Evolutionary conservation across 352 stramenopile species (phyloP).

Genomic region (Pythium chondricola): DNA sequence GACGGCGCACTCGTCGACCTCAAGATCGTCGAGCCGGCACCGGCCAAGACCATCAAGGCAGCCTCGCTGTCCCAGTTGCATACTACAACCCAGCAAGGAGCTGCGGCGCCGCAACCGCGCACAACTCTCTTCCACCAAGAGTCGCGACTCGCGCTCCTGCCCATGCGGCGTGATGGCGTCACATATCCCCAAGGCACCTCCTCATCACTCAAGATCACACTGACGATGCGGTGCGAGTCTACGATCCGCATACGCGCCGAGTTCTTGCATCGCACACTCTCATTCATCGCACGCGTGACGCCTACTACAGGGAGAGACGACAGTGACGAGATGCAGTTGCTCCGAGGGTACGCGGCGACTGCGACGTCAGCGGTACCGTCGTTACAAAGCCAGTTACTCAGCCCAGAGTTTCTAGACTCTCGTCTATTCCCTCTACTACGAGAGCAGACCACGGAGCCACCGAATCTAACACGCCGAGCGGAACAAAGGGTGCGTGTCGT

Average conservation of each 20-base stretch:
- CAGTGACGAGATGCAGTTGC: background rate
- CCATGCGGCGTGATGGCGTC: conserved; percentile 3
- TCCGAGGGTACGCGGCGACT: background rate
- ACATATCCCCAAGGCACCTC: background rate
- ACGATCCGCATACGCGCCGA: conserved; percentile 56
- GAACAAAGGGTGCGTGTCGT: conserved; percentile 42
- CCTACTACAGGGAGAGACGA: conserved; percentile 19
- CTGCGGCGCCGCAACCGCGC: conserved; percentile 2
- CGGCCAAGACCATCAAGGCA: conserved; percentile 1
- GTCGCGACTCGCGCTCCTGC: conserved; percentile 30
- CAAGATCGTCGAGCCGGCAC: conserved; percentile 27
- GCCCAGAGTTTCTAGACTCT: conserved; percentile 20
- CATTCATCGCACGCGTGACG: conserved; percentile 44
- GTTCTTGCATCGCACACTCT: conserved; percentile 48
- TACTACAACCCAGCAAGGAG: conserved; percentile 3
- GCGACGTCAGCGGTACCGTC: background rate
- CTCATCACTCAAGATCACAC: conserved; percentile 5
- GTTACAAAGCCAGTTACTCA: conserved; percentile 2
- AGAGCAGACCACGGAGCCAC: conserved; percentile 32
- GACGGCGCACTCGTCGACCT: conserved; percentile 45
- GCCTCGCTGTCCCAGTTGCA: background rate
- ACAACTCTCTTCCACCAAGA: conserved; percentile 58
- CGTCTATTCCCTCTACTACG: conserved; percentile 41
- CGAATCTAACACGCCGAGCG: conserved; percentile 35
- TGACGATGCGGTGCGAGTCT: conserved; percentile 38